Evolutionary conservation across 257 asterid genomes (phyloP), one percentile per base, ranked within the genome.

Genomic region (Primulina eburnea): DNA sequence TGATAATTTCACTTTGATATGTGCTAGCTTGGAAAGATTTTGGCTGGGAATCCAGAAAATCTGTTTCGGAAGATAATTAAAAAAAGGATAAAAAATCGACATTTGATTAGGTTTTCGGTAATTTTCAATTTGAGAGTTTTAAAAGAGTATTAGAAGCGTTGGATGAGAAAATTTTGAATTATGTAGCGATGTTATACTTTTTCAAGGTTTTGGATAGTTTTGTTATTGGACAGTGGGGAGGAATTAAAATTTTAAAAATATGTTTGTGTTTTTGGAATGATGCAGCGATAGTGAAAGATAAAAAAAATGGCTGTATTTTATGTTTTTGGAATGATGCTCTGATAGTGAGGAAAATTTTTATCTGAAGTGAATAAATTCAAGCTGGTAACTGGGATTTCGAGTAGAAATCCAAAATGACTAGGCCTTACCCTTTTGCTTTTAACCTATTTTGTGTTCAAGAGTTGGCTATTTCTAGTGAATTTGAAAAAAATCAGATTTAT

Each of bases 401-500:
- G 52, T 40, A 12, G 52, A 12, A 40, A 10, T 40, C 16, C 52
- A 11, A 40, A 40, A n/a, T 10, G 4, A 40, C 52, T 0, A 40
- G 0, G 14, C 47, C 47, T 10, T 8, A 28, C 37, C 73, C 29
- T 50, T 40, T 76, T 76, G 40, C 50, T 32, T 59, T 7, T 16
- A n/a, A 21, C 33, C 43, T 32, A 50, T 47, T 53, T 77, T 28
- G 33, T 34, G 4, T 60, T 58, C 65, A 16, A 3, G n/a, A 58
- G 62, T 52, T 71, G 55, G 38, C 9, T 64, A 20, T 66, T 29
- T 62, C 71, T 20, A 7, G 64, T 37, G 61, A 28, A 64, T 65
- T 24, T 62, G 55, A 40, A 56, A 61, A 8, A n/a, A 30, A 20
- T 47, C 11, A 30, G 7, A 33, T 64, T 12, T 60, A 47, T 29